Percentiles rank a stretch among this genome's conserved stretches.
phyloP scores from a whole-genome alignment of 1,284 basidiomycete species.

The Rhodotorula glutinis region DNA sequence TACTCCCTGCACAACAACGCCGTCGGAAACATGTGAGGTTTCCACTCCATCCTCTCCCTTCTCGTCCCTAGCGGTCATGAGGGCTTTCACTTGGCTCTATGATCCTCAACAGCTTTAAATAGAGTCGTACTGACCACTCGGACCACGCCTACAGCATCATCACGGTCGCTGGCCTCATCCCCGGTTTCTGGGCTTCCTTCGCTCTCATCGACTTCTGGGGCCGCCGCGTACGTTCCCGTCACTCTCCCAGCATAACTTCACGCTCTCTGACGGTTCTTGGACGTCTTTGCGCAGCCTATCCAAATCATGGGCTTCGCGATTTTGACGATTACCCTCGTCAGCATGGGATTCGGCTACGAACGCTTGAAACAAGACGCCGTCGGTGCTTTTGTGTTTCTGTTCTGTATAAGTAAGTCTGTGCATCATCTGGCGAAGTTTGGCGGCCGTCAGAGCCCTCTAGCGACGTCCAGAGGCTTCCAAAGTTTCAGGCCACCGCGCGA shows the following conservation, averaged over 20 bases:
- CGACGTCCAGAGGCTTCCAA: too few species aligned
- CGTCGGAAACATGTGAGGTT: constrained; percentile 45
- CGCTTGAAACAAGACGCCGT: constrained; percentile 58
- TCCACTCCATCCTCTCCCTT: too few species aligned
- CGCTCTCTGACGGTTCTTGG: not conserved
- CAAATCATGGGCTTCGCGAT: constrained; percentile 53
- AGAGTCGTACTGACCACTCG: too few species aligned
- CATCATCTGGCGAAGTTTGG: constrained; percentile 6
- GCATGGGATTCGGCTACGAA: constrained; percentile 54
- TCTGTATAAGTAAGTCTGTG: constrained; percentile 60
- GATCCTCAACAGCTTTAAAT: too few species aligned
- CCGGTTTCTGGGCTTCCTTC: constrained; percentile 71
- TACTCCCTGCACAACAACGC: constrained; percentile 47
- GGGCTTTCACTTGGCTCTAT: too few species aligned
- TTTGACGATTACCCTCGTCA: constrained; percentile 62
- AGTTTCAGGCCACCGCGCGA: too few species aligned
- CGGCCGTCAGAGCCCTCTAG: too few species aligned
- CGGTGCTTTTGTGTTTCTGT: constrained; percentile 69
- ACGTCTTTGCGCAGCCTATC: constrained; percentile 59
- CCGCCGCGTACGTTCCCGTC: not conserved
- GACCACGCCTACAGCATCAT: constrained; percentile 52
- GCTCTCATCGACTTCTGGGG: constrained; percentile 68
- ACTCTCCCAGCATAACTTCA: not conserved
- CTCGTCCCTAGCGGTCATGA: too few species aligned
- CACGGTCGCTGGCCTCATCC: constrained; percentile 60